A percentile compares a stretch with the other conserved stretches of the same genome.
phyloP scores from a whole-genome alignment of 345 rosid species.

The Boechera divaricarpa region DNA sequence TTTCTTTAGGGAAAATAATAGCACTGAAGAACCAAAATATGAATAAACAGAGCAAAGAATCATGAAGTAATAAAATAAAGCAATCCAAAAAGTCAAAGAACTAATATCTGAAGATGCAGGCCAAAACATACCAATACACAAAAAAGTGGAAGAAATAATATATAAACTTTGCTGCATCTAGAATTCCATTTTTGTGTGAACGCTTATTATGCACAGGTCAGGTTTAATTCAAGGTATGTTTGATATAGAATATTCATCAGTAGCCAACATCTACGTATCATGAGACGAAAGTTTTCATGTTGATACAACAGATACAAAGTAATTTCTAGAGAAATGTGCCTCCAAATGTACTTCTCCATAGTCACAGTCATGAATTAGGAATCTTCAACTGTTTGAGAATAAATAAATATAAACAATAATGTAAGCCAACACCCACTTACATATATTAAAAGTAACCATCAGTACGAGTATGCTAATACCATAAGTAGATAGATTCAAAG shows the following conservation, averaged over 20 bases:
- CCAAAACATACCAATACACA: neutral
- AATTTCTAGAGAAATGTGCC: slow-evolving; percentile 9
- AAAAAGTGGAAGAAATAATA: neutral
- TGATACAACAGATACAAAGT: neutral
- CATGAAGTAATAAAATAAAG: neutral
- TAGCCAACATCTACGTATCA: slow-evolving; percentile 8
- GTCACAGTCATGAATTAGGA: neutral
- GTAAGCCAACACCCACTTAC: slow-evolving; percentile 10
- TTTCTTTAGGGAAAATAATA: neutral
- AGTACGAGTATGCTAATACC: slow-evolving; percentile 10
- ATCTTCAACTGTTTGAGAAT: neutral
- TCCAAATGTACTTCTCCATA: neutral
- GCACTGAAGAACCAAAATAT: slow-evolving; percentile 12
- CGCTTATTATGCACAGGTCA: neutral
- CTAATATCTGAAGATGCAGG: neutral
- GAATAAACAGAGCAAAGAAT: slow-evolving; percentile 23
- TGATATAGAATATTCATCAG: neutral
- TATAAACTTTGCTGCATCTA: neutral
- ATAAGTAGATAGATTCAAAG: slow-evolving; percentile 17
- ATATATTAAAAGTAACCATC: neutral
- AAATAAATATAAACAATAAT: neutral
- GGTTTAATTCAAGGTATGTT: neutral
- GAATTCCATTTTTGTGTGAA: neutral
- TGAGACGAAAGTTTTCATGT: slow-evolving; percentile 15
- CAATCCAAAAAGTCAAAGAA: neutral